Conservation (phyloP, 2,329 filamentous ascomycete species). For the Clarireedia hainanense region DNA sequence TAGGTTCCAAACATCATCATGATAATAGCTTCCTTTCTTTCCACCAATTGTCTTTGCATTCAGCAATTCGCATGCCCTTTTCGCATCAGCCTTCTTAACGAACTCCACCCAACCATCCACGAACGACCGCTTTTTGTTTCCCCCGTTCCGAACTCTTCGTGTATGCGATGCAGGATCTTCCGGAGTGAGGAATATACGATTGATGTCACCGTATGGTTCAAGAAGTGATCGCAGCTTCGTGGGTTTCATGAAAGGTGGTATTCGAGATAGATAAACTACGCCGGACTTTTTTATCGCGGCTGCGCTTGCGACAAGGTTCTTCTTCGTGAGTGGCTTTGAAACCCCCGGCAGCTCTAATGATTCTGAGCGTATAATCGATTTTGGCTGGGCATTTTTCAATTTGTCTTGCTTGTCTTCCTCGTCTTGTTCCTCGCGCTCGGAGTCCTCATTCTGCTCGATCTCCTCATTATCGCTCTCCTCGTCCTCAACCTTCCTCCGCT, state of each 20-base stretch:
- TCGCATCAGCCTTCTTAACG: conserved; percentile 65
- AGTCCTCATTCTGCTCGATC: conserved; percentile 16
- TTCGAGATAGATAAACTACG: conserved; percentile 74
- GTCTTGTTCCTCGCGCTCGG: conserved; percentile 28
- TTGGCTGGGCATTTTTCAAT: conserved; percentile 9
- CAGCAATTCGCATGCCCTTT: conserved; percentile 65
- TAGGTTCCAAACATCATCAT: conserved; percentile 81
- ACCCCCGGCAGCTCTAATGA: conserved; percentile 38
- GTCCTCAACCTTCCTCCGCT: conserved; percentile 52
- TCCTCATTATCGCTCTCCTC: conserved; percentile 34
- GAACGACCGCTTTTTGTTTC: conserved; percentile 77
- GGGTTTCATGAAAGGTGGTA: conserved; percentile 86
- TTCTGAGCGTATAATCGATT: conserved; percentile 23
- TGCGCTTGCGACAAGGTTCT: conserved; percentile 59
- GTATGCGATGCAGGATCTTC: conserved; percentile 62
- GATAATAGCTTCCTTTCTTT: conserved; percentile 76
- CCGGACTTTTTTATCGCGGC: conserved; percentile 64
- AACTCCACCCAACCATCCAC: conserved; percentile 87
- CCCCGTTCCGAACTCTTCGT: conserved; percentile 61
- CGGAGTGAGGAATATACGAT: conserved; percentile 71
- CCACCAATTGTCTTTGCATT: conserved; percentile 75
- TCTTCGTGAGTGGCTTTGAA: conserved; percentile 51
- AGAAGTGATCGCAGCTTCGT: conserved; percentile 68
- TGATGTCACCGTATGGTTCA: conserved; percentile 65
- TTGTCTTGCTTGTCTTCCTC: conserved; percentile 17